These are phyloP conservation scores for Ehretia macrophylla DNA, from an alignment of 257 asterid species.

Conservation along the genomic window DNA sequence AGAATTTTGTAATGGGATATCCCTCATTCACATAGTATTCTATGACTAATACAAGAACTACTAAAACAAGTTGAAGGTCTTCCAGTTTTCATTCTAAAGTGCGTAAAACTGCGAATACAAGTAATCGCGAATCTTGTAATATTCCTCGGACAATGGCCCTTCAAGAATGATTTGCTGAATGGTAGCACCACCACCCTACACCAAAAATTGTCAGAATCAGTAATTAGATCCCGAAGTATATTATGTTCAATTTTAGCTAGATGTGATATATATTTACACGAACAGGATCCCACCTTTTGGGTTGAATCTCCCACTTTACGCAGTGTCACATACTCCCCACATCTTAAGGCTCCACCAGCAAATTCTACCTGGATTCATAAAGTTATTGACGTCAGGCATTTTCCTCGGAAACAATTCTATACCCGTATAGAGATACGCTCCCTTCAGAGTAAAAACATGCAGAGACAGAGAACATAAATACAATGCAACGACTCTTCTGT, in stretches of 20 bases:
- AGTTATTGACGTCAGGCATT: neutral
- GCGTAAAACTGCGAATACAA: constrained; percentile 83
- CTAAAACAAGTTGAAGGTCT: neutral
- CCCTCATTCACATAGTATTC: no score
- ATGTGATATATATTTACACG: constrained; percentile 3
- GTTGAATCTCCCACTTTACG: constrained; percentile 91
- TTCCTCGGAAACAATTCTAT: neutral
- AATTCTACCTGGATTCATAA: constrained; percentile 63
- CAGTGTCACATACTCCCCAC: constrained; percentile 89
- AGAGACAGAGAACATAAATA: neutral
- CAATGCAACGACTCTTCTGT: no score
- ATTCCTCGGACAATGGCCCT: constrained; percentile 94
- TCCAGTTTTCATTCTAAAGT: constrained; percentile 30
- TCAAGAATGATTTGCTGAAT: constrained; percentile 87
- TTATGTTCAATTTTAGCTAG: neutral
- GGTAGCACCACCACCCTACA: constrained; percentile 68
- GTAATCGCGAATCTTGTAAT: constrained; percentile 73
- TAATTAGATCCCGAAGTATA: neutral
- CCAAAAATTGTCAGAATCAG: neutral
- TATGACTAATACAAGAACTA: neutral
- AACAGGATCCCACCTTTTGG: constrained; percentile 65
- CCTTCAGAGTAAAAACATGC: neutral
- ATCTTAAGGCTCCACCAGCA: constrained; percentile 83
- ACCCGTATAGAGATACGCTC: neutral
- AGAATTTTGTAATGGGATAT: neutral